These are phyloP conservation scores for Lentinula sp. DNA, from an alignment of 768 basidiomycete species.

Conservation along the genomic window DNA sequence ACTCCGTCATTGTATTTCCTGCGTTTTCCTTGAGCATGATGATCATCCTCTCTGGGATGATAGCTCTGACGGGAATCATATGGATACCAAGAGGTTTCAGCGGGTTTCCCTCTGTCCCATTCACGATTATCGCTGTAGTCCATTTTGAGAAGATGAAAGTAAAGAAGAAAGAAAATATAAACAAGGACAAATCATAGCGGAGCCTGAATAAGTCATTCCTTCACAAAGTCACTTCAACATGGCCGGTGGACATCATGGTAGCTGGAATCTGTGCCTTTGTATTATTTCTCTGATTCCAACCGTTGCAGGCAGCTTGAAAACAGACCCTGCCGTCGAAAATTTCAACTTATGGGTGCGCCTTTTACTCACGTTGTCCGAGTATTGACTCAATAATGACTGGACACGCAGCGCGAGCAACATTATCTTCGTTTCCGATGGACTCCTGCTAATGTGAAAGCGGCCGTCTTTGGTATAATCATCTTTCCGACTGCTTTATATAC, in stretches of 20 bases:
- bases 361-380: background rate
- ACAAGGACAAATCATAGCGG: constrained; percentile 28
- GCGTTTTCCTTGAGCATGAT: constrained; percentile 65
- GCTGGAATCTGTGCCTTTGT: background rate
- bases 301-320: constrained; percentile 1
- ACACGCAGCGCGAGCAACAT: constrained; percentile 10
- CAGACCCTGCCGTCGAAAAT: constrained; percentile 56
- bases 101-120: constrained; percentile 79
- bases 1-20: constrained; percentile 78
- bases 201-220: constrained; percentile 8
- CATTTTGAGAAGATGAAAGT: constrained; percentile 34
- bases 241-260: constrained; percentile 47
- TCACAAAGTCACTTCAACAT: constrained; percentile 20
- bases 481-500: constrained; percentile 5
- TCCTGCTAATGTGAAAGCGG: constrained; percentile 1
- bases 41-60: constrained; percentile 64
- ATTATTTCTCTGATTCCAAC: constrained; percentile 18
- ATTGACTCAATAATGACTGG: background rate
- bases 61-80: constrained; percentile 31
- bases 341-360: constrained; percentile 41
- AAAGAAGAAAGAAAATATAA: constrained; percentile 21
- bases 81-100: constrained; percentile 35
- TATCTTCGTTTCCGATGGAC: constrained; percentile 13
- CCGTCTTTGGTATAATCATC: constrained; percentile 6
- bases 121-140: constrained; percentile 62